Evolutionary conservation across 176 grass and related monocot genomes (phyloP).

Genomic region (Dendrocalamus sinicus): DNA sequence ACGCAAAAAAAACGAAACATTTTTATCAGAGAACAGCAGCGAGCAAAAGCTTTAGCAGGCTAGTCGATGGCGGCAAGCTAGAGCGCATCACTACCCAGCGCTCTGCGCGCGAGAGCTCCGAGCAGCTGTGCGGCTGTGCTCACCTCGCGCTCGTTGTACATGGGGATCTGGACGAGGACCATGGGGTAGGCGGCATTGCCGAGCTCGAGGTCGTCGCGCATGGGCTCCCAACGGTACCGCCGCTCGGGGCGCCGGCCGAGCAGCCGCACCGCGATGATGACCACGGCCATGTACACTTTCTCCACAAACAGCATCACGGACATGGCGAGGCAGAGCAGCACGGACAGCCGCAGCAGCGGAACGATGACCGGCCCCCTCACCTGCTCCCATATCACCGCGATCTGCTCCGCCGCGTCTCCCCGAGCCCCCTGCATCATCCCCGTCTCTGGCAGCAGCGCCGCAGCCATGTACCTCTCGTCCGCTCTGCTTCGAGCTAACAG

Average conservation of each 20-base stretch:
- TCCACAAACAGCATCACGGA: constrained; percentile 74
- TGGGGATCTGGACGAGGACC: constrained; percentile 93
- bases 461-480: neutral
- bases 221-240: constrained; percentile 65
- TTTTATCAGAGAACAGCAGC: neutral
- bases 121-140: neutral
- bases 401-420: constrained; percentile 46
- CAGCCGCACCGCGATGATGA: constrained; percentile 54
- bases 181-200: constrained; percentile 65
- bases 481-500: neutral
- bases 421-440: constrained; percentile 27
- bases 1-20: neutral
- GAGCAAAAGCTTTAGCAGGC: neutral
- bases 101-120: neutral
- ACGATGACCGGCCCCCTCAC: constrained; percentile 62
- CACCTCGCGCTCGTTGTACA: constrained; percentile 95
- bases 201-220: constrained; percentile 66
- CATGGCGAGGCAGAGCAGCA: constrained; percentile 71
- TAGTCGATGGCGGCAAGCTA: neutral
- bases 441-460: constrained; percentile 34
- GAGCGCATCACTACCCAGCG: neutral
- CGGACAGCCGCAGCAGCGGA: constrained; percentile 62
- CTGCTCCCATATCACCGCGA: constrained; percentile 62
- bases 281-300: constrained; percentile 80
- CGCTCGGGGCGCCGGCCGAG: constrained; percentile 49